Percentiles rank a stretch among this genome's conserved stretches.
Conservation (phyloP, 2,329 filamentous ascomycete species). For the Colletotrichum nymphaeae region DNA sequence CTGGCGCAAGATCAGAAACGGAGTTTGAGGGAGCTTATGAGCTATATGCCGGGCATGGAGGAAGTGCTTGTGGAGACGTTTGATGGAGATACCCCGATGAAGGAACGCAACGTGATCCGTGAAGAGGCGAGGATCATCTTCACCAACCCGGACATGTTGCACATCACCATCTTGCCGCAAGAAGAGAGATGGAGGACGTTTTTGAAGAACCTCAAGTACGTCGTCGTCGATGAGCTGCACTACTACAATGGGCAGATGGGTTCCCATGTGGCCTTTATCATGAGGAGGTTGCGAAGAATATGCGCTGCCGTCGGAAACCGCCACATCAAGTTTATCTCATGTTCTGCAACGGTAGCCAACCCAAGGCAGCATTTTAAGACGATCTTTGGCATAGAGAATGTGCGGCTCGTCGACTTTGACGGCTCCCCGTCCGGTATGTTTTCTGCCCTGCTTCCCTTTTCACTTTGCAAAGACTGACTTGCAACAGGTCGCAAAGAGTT, state of each 20-base stretch:
- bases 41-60: slow-evolving; percentile 82
- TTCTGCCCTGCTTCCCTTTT: not conserved
- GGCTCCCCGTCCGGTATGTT: slow-evolving; percentile 78
- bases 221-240: slow-evolving; percentile 92
- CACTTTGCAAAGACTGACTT: not conserved
- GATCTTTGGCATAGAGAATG: slow-evolving; percentile 89
- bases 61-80: slow-evolving; percentile 89
- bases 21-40: slow-evolving; percentile 86
- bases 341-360: slow-evolving; percentile 96
- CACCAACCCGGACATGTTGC: slow-evolving; percentile 98
- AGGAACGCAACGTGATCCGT: slow-evolving; percentile 80
- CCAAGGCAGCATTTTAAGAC: slow-evolving; percentile 91
- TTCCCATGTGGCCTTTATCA: slow-evolving; percentile 93
- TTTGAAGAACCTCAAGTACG: slow-evolving; percentile 87
- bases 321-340: slow-evolving; percentile 90
- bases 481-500: slow-evolving; percentile 85
- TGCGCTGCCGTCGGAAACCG: slow-evolving; percentile 92
- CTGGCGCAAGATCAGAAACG: slow-evolving; percentile 93
- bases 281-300: slow-evolving; percentile 87
- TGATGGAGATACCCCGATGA: slow-evolving; percentile 92
- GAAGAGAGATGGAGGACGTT: slow-evolving; percentile 91
- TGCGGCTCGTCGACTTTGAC: slow-evolving; percentile 87
- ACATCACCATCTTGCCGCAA: slow-evolving; percentile 91
- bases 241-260: slow-evolving; percentile 97
- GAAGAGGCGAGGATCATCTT: slow-evolving; percentile 94